These are phyloP conservation scores for Camelina laxa DNA, from an alignment of 345 rosid genomes.

Conservation along the genomic window DNA sequence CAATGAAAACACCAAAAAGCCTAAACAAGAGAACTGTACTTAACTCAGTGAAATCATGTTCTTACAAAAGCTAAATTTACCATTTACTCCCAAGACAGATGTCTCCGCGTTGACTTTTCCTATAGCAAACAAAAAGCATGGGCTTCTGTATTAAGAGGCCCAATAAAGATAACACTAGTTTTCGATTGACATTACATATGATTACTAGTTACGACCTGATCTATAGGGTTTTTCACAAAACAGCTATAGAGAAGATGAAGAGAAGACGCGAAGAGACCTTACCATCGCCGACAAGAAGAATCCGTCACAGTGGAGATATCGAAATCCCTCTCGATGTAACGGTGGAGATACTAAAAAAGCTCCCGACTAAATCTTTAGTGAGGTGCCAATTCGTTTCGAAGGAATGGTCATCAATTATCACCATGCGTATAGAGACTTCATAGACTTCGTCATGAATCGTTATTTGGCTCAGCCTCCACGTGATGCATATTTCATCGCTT, in stretches of 20 bases:
- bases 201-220: neutral
- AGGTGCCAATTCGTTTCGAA: slow-evolving; percentile 15
- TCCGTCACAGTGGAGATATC: neutral
- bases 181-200: neutral
- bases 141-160: neutral
- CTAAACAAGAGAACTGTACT: neutral
- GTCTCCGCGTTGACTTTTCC: too few relatives aligned
- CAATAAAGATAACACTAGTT: neutral
- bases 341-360: slow-evolving; percentile 13
- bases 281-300: neutral
- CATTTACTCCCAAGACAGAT: too few relatives aligned
- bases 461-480: slow-evolving; percentile 2
- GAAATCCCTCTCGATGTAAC: neutral
- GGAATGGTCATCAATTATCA: neutral
- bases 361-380: neutral
- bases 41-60: too few relatives aligned
- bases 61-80: too few relatives aligned
- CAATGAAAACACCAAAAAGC: neutral
- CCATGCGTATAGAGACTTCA: neutral
- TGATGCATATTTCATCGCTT: neutral
- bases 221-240: slow-evolving; percentile 8
- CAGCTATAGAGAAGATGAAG: slow-evolving; percentile 2
- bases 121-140: neutral
- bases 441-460: neutral
- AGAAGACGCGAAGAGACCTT: neutral